A percentile compares a stretch with the other conserved stretches of the same genome.
Evolutionary conservation across 129 eudicot genomes (phyloP).

Genomic region (Deinandra increscens): DNA sequence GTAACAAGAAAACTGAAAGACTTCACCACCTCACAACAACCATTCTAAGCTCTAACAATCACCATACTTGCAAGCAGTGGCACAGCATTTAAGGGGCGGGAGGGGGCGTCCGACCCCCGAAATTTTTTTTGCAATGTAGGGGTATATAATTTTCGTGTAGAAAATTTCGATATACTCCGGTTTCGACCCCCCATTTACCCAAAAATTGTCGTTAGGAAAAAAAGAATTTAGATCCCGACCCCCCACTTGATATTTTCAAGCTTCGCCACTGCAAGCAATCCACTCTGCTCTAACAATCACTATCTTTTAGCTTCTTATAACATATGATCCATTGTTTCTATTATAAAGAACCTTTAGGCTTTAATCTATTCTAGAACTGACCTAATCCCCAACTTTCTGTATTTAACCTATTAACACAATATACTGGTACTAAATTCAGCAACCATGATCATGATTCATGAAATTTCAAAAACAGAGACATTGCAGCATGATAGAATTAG

Average conservation of each 20-base stretch:
- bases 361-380: neutral
- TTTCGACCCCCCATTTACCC: no score
- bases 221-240: no score
- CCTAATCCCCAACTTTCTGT: neutral
- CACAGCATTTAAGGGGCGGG: no score
- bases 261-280: slow-evolving; percentile 8
- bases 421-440: neutral
- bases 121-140: no score
- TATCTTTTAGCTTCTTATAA: neutral
- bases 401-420: neutral
- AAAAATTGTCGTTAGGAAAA: no score
- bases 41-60: neutral
- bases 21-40: neutral
- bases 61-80: slow-evolving; percentile 3
- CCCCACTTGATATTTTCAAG: no score
- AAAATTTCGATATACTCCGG: no score
- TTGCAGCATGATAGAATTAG: no score
- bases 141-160: no score
- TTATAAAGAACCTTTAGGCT: neutral
- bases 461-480: neutral
- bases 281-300: slow-evolving; percentile 2
- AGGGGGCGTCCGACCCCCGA: no score
- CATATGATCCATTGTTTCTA: neutral
- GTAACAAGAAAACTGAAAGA: no score
- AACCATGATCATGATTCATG: neutral